Conservation (phyloP, 768 basidiomycete genomes). For the Mycena rosella region DNA sequence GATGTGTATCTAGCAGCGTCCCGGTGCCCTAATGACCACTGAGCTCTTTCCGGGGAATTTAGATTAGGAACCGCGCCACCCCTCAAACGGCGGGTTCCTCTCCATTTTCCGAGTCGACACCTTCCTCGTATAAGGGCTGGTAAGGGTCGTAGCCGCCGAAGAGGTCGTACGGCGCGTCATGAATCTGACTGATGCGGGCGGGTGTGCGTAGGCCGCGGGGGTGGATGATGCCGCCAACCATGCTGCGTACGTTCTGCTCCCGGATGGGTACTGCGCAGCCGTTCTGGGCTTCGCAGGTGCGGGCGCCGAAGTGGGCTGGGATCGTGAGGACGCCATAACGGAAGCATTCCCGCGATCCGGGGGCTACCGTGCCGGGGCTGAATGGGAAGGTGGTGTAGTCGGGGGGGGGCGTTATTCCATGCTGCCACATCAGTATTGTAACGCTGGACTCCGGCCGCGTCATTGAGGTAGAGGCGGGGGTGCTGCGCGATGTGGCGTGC, state of each 20-base stretch:
- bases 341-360: conserved; percentile 21
- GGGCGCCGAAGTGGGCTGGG: conserved; percentile 8
- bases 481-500: too few species aligned
- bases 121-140: conserved; percentile 6
- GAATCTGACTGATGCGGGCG: conserved; percentile 6
- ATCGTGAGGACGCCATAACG: conserved; percentile 11
- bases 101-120: conserved; percentile 26
- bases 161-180: conserved; percentile 15
- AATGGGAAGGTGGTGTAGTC: conserved; percentile 14
- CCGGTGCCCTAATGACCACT: too few species aligned
- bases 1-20: too few species aligned
- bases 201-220: conserved; percentile 1
- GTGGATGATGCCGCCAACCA: background rate
- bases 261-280: background rate
- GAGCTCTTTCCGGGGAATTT: too few species aligned
- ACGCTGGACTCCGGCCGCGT: too few species aligned
- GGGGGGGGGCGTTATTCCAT: background rate
- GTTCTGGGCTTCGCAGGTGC: background rate
- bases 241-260: background rate
- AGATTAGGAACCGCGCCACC: too few species aligned
- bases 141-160: conserved; percentile 10
- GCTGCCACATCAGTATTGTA: background rate
- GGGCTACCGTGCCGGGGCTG: conserved; percentile 8
- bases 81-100: conserved; percentile 25
- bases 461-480: too few species aligned